These are phyloP conservation scores for Gossypium australe DNA, from an alignment of 345 rosid genomes.

Conservation along the genomic window DNA sequence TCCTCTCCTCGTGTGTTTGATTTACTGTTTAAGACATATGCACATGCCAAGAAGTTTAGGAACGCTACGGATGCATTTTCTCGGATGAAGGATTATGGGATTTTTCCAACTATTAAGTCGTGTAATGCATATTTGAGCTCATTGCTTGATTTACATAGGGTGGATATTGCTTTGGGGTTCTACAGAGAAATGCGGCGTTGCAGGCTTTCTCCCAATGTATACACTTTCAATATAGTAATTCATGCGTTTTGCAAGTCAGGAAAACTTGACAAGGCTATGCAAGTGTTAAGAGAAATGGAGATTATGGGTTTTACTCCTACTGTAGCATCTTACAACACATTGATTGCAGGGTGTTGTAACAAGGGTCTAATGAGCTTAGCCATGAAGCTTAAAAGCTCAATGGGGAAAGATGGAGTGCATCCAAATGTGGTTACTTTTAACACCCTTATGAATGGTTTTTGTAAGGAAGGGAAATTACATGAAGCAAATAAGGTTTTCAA, in stretches of 20 bases:
- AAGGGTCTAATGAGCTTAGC: slow-evolving; percentile 66
- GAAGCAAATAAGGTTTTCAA: slow-evolving; percentile 57
- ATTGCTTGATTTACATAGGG: slow-evolving; percentile 44
- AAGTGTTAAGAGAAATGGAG: slow-evolving; percentile 52
- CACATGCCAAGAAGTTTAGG: slow-evolving; percentile 69
- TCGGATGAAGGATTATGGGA: slow-evolving; percentile 65
- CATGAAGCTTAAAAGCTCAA: slow-evolving; percentile 50
- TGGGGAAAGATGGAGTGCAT: slow-evolving; percentile 45
- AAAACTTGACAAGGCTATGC: slow-evolving; percentile 56
- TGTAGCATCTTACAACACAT: slow-evolving; percentile 53
- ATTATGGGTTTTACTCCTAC: slow-evolving; percentile 46
- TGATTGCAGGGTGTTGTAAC: slow-evolving; percentile 65
- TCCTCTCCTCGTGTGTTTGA: slow-evolving; percentile 82
- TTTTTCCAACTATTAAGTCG: slow-evolving; percentile 62
- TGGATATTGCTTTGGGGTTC: slow-evolving; percentile 58
- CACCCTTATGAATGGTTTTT: slow-evolving; percentile 61
- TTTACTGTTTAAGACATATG: slow-evolving; percentile 56
- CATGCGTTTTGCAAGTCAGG: slow-evolving; percentile 54
- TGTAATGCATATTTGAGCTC: slow-evolving; percentile 84
- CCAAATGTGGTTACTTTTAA: slow-evolving; percentile 67
- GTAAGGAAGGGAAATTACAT: slow-evolving; percentile 43
- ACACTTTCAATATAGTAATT: slow-evolving; percentile 69
- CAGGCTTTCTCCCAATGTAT: slow-evolving; percentile 70
- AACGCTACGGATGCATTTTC: slow-evolving; percentile 50
- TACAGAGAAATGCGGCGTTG: slow-evolving; percentile 59